Base-by-base conservation (phyloP, 495 filamentous ascomycete genomes). In the Penicillium steckii region DNA sequence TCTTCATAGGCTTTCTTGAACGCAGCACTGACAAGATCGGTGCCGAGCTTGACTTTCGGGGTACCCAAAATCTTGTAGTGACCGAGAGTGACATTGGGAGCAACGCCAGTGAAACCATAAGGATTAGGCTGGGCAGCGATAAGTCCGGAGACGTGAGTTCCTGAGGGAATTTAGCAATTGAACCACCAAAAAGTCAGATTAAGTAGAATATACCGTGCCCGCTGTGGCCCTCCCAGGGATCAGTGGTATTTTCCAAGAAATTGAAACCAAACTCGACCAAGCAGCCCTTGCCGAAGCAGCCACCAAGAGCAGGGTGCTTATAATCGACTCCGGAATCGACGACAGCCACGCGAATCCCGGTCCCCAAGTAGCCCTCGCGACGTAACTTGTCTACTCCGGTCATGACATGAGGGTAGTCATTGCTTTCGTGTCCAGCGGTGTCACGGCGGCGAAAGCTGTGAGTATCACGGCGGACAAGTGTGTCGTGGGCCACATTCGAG, bases 1-100 rank as follows among this genome's bases (percentile, higher is more conserved):
- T 68, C 80, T 56, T 83, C 75, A 52, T 75, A 83, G 4, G 81
- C 81, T 66, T 67, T 70, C 59, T 78, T 73, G 53, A 80, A 83
- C 5, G 80, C 80, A 15, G 33, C 33, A 15, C n/a, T 37, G 15
- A 37, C 18, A n/a, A 37, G 10, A 18, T 37, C 33, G 18, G 33
- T 37, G 33, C 33, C n/a, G 15, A n/a, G n/a, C 4, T 12, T 18
- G n/a, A 37, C 33, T n/a, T 37, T 37, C 8, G 10, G 13, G 2
- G 15, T 3, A 6, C 33, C 33, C 15, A 37, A 15, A 18, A 83
- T 78, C 32, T 79, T 77, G 56, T 77, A 85, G 27, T 72, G 69
- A 35, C 80, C 79, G 10, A 85, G 68, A 1, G 71, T 78, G 22
- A 81, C 80, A 44, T 71, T 80, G 8, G 75, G 66, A 4, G 81